Base-by-base conservation (phyloP, 2,329 filamentous ascomycete genomes). In the Graphilbum ipis-grandicollis region DNA sequence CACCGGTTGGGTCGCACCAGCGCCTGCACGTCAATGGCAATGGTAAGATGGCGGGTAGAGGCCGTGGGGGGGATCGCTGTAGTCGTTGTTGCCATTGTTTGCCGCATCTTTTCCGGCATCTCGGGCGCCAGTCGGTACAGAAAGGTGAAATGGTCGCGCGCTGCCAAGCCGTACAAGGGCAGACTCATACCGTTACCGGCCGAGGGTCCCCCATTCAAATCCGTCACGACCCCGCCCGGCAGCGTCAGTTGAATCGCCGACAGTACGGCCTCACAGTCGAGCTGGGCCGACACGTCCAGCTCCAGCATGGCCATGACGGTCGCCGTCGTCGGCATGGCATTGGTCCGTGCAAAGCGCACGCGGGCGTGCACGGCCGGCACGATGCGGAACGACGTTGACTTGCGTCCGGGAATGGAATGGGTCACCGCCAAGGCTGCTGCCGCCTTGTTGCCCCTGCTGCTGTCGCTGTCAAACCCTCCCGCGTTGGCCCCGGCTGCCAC, bases 131-230 rank as follows among this genome's bases (percentile, higher is more conserved):
- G 66, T 37, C 69, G 71, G 57, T 84, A 88, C 37, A 86, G 60
- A 46, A 84, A 74, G 2, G 78, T 80, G 42, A 83, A 59, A 52
- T 85, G 79, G 49, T 88, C 81, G 46, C 79, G 75, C 14, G 79
- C n/a, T n/a, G n/a, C 71, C 13, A 73, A 72, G 50, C 75, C 77
- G 31, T 62, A 60, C 19, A 78, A 57, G 5, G 74, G 70, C 17
- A 78, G 56, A n/a, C 48, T 42, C 42, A 71, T 53, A 19, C 63
- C 56, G 32, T 62, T n/a, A n/a, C n/a, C 53, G 28, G 56, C 54
- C 12, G 33, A 36, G 43, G n/a, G n/a, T n/a, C n/a, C n/a, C n/a
- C n/a, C n/a, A n/a, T 68, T 71, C 13, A 79, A 63, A 39, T 71
- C 61, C 38, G 75, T 65, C 15, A 79, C 66, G 13, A 55, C 56